phyloP scores from a whole-genome alignment of 106 monocot species.

The Dendrobium chrysotoxum region DNA sequence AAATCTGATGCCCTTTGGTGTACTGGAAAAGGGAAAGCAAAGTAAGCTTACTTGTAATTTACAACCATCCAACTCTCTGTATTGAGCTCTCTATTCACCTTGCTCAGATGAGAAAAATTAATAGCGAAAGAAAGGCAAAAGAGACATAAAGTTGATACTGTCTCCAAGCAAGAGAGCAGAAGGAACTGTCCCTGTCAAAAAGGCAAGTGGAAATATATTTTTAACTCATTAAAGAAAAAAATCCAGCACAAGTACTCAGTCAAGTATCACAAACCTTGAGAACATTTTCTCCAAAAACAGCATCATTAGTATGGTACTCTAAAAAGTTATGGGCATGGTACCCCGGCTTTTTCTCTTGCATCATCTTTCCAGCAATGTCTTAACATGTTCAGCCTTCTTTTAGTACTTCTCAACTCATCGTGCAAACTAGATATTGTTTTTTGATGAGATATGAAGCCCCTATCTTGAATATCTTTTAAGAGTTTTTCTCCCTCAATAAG shows the following conservation, averaged over 20 bases:
- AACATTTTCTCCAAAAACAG: neutral
- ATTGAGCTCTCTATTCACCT: neutral
- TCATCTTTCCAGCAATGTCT: slow-evolving; percentile 24
- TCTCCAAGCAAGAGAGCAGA: neutral
- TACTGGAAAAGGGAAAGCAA: neutral
- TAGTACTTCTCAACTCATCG: slow-evolving; percentile 29
- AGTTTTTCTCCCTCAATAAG: slow-evolving; percentile 34
- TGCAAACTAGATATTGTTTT: slow-evolving; percentile 22
- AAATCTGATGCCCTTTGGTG: neutral
- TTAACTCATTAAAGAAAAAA: neutral
- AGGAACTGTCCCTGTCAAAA: neutral
- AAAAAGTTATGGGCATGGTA: neutral
- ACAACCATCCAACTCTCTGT: neutral
- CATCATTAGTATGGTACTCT: no score
- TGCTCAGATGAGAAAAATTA: neutral
- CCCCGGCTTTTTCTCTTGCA: neutral
- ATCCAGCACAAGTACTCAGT: neutral
- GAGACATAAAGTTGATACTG: neutral
- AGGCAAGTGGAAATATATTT: neutral
- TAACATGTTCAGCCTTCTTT: slow-evolving; percentile 53
- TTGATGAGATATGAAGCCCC: slow-evolving; percentile 49
- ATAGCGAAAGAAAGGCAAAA: neutral
- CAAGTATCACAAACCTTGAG: neutral
- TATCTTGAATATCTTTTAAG: slow-evolving; percentile 64
- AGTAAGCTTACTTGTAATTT: neutral